Evolutionary conservation across 768 basidiomycete species (phyloP), one percentile per base, ranked within the genome.

Genomic region (Lactifluus pinguis): DNA sequence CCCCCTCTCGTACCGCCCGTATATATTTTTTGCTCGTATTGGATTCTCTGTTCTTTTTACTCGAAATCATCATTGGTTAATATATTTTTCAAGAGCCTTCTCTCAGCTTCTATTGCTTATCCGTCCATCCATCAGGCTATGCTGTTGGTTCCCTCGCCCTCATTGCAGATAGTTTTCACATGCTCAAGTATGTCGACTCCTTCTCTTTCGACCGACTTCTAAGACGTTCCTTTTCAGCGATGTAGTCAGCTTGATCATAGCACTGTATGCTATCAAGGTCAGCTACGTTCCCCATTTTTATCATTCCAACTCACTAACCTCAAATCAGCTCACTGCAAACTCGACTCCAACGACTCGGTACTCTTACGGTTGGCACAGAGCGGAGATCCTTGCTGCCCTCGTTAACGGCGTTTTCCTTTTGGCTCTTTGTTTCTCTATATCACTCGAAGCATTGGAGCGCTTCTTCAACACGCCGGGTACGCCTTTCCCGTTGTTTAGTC

Each of bases 321-420:
- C 44, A 10, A 11, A 49, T 17, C 66, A 94, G 89, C 79, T 93
- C 57, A 84, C 88, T 39, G 77, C 78, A 39, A 77, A 78, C 57
- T 80, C 76, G 34, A 74, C 82, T 32, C 75, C 74, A 36, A 83
- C 87, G 73, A 81, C 87, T 32, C 82, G 85, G 53, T 97, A 97
- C 73, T 93, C 95, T 5, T 98, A 98, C 71, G 95, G 95, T n/a
- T 98, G 95, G 95, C 95, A 98, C 73, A 81, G 97, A 63, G 97
- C 97, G 17, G 95, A 97, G 70, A 95, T 97, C 63, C 81, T 98
- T 7, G 95, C 94, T 21, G 97, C 97, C 0, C 79, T 98, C 49
- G 76, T 98, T 66, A 99, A 99, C 68, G 97, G 97, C 54, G 93
- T 98, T 57, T 98, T 98, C 77, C 82, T 99, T 6, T 80, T 98